Conservation (phyloP, 2,329 filamentous ascomycete genomes). For the Fusarium illudens region DNA sequence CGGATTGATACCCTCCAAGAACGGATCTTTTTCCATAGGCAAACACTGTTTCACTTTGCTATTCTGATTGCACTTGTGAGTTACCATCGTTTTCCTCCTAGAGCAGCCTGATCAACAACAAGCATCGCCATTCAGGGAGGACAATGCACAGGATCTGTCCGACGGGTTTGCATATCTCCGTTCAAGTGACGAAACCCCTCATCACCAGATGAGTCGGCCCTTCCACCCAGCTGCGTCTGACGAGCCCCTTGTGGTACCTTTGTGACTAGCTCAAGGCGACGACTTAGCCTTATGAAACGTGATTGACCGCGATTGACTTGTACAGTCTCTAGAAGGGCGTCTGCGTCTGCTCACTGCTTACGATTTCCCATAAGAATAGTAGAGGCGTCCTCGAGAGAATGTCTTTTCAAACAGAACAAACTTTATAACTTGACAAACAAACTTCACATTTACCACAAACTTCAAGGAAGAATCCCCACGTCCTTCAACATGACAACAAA, state of each 20-base stretch:
- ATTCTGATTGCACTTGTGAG: not conserved
- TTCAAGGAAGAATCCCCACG: not conserved
- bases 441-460: not conserved
- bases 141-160: not conserved
- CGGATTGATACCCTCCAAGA: constrained; percentile 33
- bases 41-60: constrained; percentile 6
- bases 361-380: not conserved
- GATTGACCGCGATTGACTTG: not conserved
- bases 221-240: constrained; percentile 4
- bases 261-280: not conserved
- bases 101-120: not conserved
- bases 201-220: constrained; percentile 17
- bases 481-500: not conserved
- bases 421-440: not conserved
- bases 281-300: constrained; percentile 19
- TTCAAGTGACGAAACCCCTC: not conserved
- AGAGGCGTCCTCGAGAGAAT: not conserved
- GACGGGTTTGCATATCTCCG: not conserved
- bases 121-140: not conserved
- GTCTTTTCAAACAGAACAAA: not conserved
- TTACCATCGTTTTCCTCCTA: not conserved
- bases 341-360: not conserved
- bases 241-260: constrained; percentile 17
- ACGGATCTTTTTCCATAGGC: constrained; percentile 10
- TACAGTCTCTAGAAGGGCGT: not conserved